A percentile compares a stretch with the other conserved stretches of the same genome.
phyloP scores from a whole-genome alignment of 2,329 filamentous ascomycete genomes.

The Fusarium siculi region DNA sequence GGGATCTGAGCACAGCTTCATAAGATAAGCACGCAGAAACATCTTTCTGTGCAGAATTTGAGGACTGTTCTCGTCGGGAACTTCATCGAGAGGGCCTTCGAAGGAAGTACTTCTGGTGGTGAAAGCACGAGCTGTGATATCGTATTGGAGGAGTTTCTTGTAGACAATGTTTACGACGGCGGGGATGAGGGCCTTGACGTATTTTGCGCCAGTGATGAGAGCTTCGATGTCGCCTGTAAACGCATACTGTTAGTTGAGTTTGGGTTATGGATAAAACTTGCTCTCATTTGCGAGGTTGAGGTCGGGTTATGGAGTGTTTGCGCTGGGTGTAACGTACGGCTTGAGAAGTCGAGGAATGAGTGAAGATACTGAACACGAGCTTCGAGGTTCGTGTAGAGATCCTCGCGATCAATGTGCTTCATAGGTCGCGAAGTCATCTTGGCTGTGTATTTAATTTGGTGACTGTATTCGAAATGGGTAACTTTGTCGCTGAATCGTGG shows the following conservation, averaged over 20 bases:
- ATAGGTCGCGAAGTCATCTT: constrained; percentile 50
- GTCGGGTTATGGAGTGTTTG: background rate
- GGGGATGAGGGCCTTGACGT: constrained; percentile 84
- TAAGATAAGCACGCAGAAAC: constrained; percentile 80
- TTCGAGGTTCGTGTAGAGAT: constrained; percentile 77
- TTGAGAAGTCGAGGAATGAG: constrained; percentile 79
- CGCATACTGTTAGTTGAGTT: constrained; percentile 10
- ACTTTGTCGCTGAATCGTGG: background rate
- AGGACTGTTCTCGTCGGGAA: constrained; percentile 73
- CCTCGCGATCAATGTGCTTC: constrained; percentile 75
- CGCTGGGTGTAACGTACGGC: constrained; percentile 60
- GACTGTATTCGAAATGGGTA: no score
- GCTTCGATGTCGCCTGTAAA: constrained; percentile 75
- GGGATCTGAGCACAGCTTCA: constrained; percentile 78
- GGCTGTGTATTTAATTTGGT: background rate
- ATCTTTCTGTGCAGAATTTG: constrained; percentile 82
- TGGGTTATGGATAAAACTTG: background rate
- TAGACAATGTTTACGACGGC: constrained; percentile 87
- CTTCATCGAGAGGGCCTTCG: constrained; percentile 73
- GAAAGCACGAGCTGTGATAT: constrained; percentile 84
- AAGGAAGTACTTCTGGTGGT: constrained; percentile 70
- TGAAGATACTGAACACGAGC: constrained; percentile 77
- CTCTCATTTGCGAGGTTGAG: background rate
- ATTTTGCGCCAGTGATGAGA: constrained; percentile 74
- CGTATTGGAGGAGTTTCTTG: constrained; percentile 81